Evolutionary conservation across 169 alveolate genomes (phyloP).

Genomic region (Cryptosporidium tyzzeri): DNA sequence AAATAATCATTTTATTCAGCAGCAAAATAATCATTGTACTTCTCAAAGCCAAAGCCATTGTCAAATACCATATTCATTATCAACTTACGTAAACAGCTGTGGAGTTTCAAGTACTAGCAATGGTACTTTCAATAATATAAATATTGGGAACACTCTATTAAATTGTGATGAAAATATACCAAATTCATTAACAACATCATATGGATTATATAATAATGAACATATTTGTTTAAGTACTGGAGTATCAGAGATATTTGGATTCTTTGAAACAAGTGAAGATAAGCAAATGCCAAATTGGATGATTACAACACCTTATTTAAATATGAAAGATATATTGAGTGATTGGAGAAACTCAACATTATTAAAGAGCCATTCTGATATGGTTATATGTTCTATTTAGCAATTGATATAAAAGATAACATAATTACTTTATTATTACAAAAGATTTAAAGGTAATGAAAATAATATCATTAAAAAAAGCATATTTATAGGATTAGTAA

Average conservation of each 20-base stretch:
- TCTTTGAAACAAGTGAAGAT: slow-evolving; percentile 34
- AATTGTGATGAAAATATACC: background rate
- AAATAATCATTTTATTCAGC: background rate
- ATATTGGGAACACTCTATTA: background rate
- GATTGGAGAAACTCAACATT: slow-evolving; percentile 69
- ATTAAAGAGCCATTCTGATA: slow-evolving; percentile 44
- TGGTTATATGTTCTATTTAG: slow-evolving; percentile 60
- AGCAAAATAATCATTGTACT: background rate
- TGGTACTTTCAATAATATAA: background rate
- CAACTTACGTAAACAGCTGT: background rate
- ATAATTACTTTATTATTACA: background rate
- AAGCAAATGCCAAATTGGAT: slow-evolving; percentile 42
- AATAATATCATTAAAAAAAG: too few species aligned
- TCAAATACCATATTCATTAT: background rate
- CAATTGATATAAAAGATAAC: background rate
- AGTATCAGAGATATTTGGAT: background rate
- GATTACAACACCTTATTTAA: slow-evolving; percentile 41
- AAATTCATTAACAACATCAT: slow-evolving; percentile 1
- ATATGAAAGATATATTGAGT: slow-evolving; percentile 57
- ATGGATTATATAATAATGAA: background rate
- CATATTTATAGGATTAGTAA: too few species aligned
- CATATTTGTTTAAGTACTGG: slow-evolving; percentile 6
- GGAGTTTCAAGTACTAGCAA: background rate
- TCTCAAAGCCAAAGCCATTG: background rate
- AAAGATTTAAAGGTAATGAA: background rate